These are phyloP conservation scores for Gautieria morchelliformis DNA, from an alignment of 768 basidiomycete species.

Conservation along the genomic window DNA sequence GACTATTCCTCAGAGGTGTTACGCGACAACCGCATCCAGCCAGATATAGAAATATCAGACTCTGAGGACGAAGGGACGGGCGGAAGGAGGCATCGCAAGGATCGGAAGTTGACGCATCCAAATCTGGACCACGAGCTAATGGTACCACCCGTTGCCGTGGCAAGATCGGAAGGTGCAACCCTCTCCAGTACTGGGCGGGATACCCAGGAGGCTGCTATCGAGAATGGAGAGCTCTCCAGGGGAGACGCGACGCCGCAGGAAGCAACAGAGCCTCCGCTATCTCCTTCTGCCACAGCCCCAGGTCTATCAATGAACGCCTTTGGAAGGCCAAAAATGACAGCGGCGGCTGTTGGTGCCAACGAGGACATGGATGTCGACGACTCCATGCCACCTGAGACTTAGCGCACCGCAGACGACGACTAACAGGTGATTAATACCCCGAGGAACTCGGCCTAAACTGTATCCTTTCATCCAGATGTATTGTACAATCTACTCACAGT, in stretches of 20 bases:
- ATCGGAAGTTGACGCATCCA: constrained; percentile 3
- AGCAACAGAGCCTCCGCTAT: constrained; percentile 2
- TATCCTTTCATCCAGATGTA: neutral
- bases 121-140: neutral
- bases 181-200: neutral
- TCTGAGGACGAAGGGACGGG: constrained; percentile 97
- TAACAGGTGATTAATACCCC: neutral
- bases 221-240: neutral
- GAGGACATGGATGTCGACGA: constrained; percentile 8
- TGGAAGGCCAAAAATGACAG: constrained; percentile 9
- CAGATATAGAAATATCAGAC: constrained; percentile 86
- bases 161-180: neutral
- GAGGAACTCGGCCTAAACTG: neutral
- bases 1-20: constrained; percentile 36
- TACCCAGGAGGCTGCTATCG: neutral
- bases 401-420: neutral
- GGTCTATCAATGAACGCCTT: constrained; percentile 9
- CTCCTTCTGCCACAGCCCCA: constrained; percentile 2
- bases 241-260: neutral
- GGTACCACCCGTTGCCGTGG: neutral
- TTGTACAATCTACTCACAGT: constrained; percentile 31
- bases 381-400: neutral
- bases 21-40: constrained; percentile 73
- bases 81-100: constrained; percentile 51
- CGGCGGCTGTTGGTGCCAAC: neutral